Percentiles rank a stretch among this genome's conserved stretches.
Conservation (phyloP, 106 monocot species). For the Allium cepa region DNA sequence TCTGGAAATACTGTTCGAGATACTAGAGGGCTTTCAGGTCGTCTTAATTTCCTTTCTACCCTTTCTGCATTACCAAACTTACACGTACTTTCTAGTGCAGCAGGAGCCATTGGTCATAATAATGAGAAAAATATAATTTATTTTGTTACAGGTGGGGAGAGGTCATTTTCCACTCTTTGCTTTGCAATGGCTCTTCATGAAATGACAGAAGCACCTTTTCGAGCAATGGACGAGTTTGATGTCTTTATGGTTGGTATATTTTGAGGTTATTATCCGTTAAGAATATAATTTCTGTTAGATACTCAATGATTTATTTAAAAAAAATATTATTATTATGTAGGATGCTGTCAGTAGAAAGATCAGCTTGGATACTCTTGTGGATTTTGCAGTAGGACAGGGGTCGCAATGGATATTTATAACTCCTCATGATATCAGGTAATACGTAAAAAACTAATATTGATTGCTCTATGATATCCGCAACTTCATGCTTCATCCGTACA, state of each 20-base stretch:
- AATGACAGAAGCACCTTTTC: slow-evolving; percentile 95
- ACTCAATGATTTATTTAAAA: not conserved
- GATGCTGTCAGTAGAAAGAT: slow-evolving; percentile 98
- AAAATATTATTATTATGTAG: slow-evolving; percentile 13
- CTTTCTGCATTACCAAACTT: not conserved
- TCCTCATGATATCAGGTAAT: slow-evolving; percentile 94
- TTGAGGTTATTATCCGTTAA: not conserved
- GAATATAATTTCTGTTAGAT: slow-evolving; percentile 1
- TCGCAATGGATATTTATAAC: slow-evolving; percentile 99
- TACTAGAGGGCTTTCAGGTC: slow-evolving; percentile 99
- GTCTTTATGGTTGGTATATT: slow-evolving; percentile 82
- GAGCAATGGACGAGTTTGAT: slow-evolving; percentile 99
- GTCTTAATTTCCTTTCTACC: not conserved
- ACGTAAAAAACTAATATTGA: not conserved
- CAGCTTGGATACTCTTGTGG: slow-evolving; percentile 84
- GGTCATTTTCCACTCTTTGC: slow-evolving; percentile 93
- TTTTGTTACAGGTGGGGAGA: slow-evolving; percentile 58
- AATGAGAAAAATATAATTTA: too few relatives aligned
- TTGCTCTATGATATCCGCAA: not conserved
- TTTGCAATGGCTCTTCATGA: slow-evolving; percentile 95
- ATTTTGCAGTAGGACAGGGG: slow-evolving; percentile 74
- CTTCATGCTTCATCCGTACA: not conserved
- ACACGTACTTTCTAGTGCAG: not conserved
- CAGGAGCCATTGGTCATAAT: not conserved
- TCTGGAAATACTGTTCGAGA: slow-evolving; percentile 73